These are phyloP conservation scores for Mycena belliarum DNA, from an alignment of 768 basidiomycete genomes.

Conservation along the genomic window DNA sequence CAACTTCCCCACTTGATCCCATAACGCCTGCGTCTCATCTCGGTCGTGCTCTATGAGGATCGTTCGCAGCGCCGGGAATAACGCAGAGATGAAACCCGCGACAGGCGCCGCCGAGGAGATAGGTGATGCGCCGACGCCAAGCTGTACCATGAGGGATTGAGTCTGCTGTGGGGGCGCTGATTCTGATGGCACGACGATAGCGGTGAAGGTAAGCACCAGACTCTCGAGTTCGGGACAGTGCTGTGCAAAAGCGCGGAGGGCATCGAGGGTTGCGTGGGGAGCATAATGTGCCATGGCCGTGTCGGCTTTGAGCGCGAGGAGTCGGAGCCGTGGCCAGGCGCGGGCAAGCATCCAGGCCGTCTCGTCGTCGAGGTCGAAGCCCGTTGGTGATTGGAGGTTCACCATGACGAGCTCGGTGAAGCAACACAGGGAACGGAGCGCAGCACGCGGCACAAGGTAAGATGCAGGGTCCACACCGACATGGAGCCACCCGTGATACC, in stretches of 20 bases:
- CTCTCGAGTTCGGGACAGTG: background rate
- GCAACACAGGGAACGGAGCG: background rate
- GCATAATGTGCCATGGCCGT: background rate
- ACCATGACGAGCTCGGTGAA: background rate
- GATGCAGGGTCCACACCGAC: background rate
- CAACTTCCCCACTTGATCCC: background rate
- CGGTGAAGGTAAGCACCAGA: background rate
- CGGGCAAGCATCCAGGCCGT: background rate
- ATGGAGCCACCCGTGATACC: background rate
- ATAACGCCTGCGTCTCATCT: background rate
- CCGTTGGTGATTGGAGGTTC: background rate
- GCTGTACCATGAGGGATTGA: no score
- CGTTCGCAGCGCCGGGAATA: background rate
- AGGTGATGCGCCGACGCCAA: background rate
- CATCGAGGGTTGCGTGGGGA: background rate
- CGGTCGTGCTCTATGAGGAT: background rate
- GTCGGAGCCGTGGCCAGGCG: background rate
- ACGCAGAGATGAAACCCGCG: background rate
- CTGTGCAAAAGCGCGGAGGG: background rate
- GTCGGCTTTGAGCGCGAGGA: background rate
- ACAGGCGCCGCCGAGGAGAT: background rate
- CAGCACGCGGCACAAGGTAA: background rate
- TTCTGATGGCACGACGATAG: background rate
- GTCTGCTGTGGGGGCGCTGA: background rate
- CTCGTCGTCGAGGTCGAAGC: background rate